Base-by-base conservation (phyloP, 2,329 filamentous ascomycete species). In the Bipolaris gigantea region DNA sequence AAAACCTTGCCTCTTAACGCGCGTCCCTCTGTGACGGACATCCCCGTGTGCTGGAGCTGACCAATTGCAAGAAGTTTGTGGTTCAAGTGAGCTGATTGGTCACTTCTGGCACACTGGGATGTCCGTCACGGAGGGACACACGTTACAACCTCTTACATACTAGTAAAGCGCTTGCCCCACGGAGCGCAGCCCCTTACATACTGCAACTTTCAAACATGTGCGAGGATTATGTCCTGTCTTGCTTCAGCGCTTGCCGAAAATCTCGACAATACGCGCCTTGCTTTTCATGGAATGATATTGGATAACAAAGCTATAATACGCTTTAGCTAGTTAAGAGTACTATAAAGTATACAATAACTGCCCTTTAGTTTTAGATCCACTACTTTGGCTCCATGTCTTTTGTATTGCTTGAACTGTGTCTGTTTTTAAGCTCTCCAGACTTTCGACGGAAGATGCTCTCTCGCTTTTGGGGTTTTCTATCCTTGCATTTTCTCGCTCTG, bases 321-420 rank as follows among this genome's bases (percentile, higher is more conserved):
- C 41, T 50, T 45, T 45, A 10, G 34, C 44, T n/a, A n/a, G n/a
- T n/a, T 58, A 46, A 30, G 34, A 55, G 27, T 56, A 42, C 48
- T 11, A n/a, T 23, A 38, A 51, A 8, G 21, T 30, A 40, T 51
- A 51, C 11, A 51, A 44, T 10, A 27, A 44, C 41, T 18, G 10
- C 41, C 27, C 41, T 44, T 50, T 50, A 19, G 38, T 44, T 16
- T 19, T 35, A 41, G 21, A 30, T 46, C 40, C 48, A n/a, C 40
- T 45, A 40, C 36, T 41, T 53, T 35, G n/a, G 27, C n/a, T n/a
- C n/a, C n/a, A n/a, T n/a, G n/a, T n/a, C n/a, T n/a, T n/a, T n/a
- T n/a, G n/a, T n/a, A n/a, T n/a, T n/a, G n/a, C n/a, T n/a, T n/a
- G n/a, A n/a, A n/a, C n/a, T n/a, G n/a, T n/a, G n/a, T n/a, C n/a